Evolutionary conservation across 2,329 filamentous ascomycete species (phyloP).

Genomic region (Fusarium buxicola): DNA sequence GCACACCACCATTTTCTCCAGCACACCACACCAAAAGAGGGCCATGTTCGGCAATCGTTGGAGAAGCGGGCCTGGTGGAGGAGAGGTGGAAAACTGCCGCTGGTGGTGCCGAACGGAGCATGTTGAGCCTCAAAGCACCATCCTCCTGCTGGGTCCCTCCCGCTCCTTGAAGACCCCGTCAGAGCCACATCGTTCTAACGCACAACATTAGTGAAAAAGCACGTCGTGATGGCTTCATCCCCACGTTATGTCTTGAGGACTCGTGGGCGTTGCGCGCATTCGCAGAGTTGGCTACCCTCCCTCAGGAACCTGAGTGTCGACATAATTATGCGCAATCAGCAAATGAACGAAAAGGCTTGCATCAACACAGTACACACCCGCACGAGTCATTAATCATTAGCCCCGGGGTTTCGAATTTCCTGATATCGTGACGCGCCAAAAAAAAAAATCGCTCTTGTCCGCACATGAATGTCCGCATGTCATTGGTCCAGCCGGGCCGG

Average conservation of each 20-base stretch:
- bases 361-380: slow-evolving; percentile 21
- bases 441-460: slow-evolving; percentile 27
- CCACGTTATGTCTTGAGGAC: slow-evolving; percentile 1
- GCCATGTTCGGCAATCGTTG: slow-evolving; percentile 48
- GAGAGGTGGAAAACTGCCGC: slow-evolving; percentile 45
- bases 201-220: slow-evolving; percentile 14
- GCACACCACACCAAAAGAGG: slow-evolving; percentile 35
- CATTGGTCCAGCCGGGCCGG: slow-evolving; percentile 27
- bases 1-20: slow-evolving; percentile 21
- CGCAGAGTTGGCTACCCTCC: slow-evolving; percentile 4
- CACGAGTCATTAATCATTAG: slow-evolving; percentile 45
- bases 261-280: slow-evolving; percentile 1
- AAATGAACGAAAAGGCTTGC: slow-evolving; percentile 26
- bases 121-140: slow-evolving; percentile 45
- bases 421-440: slow-evolving; percentile 34
- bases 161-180: slow-evolving; percentile 40
- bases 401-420: slow-evolving; percentile 36
- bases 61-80: slow-evolving; percentile 48
- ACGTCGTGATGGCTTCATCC: slow-evolving; percentile 43
- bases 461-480: slow-evolving; percentile 24
- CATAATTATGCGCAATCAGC: slow-evolving; percentile 13
- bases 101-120: slow-evolving; percentile 41
- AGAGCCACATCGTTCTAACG: slow-evolving; percentile 38
- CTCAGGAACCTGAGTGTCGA: slow-evolving; percentile 6
- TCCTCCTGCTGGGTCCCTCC: slow-evolving; percentile 44